Evolutionary conservation across 164 flowering plant species (phyloP).

Genomic region (Aristolochia californica): DNA sequence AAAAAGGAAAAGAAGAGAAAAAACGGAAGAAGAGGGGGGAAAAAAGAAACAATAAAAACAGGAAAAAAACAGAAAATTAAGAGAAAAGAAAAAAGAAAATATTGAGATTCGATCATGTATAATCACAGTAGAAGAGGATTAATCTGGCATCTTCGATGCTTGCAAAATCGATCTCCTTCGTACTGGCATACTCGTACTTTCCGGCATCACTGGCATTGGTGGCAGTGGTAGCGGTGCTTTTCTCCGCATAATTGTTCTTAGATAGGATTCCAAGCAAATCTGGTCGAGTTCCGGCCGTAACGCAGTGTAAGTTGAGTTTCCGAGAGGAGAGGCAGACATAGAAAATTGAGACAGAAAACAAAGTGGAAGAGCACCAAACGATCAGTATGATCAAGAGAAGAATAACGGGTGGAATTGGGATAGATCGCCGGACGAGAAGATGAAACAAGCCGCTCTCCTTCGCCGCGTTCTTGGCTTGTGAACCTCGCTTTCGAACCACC

Average conservation of each 20-base stretch:
- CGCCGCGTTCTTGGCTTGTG: background rate
- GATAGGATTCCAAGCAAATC: conserved; percentile 5
- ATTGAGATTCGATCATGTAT: background rate
- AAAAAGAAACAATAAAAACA: too few relatives aligned
- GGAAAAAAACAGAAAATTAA: too few relatives aligned
- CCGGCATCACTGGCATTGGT: background rate
- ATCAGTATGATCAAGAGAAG: conserved; percentile 29
- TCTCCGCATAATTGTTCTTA: background rate
- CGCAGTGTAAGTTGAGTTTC: conserved; percentile 61
- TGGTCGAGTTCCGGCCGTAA: conserved; percentile 52
- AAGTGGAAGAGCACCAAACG: conserved; percentile 52
- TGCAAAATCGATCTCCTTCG: background rate
- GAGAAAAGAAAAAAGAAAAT: background rate
- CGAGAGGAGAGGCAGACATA: conserved; percentile 60
- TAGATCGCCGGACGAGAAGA: conserved; percentile 2
- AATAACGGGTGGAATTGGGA: conserved; percentile 8
- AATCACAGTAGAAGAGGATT: too few relatives aligned
- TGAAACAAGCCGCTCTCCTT: background rate
- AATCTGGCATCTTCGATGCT: too few relatives aligned
- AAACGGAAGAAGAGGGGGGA: background rate
- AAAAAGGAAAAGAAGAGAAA: background rate
- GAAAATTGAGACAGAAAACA: conserved; percentile 47
- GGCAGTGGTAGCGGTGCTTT: background rate
- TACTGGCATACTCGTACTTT: background rate
- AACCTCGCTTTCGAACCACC: conserved; percentile 1